Percentiles rank a stretch among this genome's conserved stretches.
phyloP scores from a whole-genome alignment of 179 eudicot genomes.

The Beta lomatogona region DNA sequence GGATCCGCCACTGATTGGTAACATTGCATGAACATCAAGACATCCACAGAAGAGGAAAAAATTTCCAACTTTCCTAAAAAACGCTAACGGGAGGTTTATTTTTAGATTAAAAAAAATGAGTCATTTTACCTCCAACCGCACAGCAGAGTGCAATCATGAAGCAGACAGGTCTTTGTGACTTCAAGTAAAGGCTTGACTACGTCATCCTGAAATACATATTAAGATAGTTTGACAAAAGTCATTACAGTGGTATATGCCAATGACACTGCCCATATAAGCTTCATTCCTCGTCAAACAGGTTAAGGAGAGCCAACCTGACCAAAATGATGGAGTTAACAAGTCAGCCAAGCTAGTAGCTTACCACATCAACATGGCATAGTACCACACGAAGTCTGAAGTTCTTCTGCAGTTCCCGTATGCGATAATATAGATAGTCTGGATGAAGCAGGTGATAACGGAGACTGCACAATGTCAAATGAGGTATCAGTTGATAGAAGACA shows the following conservation, averaged over 20 bases:
- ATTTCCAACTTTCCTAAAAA: neutral
- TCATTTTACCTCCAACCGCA: constrained; percentile 87
- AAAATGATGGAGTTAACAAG: neutral
- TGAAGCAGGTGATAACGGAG: constrained; percentile 92
- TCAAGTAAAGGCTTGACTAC: constrained; percentile 90
- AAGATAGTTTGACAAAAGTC: neutral
- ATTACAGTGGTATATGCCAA: neutral
- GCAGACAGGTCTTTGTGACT: constrained; percentile 84
- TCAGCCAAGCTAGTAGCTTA: constrained; percentile 42
- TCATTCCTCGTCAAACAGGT: neutral
- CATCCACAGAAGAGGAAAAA: neutral
- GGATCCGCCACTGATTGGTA: neutral
- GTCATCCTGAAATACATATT: constrained; percentile 68
- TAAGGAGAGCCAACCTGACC: constrained; percentile 11
- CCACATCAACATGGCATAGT: constrained; percentile 91
- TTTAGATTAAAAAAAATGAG: neutral
- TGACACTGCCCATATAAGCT: neutral
- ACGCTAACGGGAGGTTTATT: neutral
- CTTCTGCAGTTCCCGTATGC: constrained; percentile 88
- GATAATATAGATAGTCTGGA: constrained; percentile 85
- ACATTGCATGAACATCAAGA: neutral
- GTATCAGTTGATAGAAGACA: neutral
- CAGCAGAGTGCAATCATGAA: constrained; percentile 95
- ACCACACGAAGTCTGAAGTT: constrained; percentile 86
- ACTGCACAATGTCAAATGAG: constrained; percentile 46